Conservation (phyloP, 345 rosid genomes). For the Salix suchowensis region DNA sequence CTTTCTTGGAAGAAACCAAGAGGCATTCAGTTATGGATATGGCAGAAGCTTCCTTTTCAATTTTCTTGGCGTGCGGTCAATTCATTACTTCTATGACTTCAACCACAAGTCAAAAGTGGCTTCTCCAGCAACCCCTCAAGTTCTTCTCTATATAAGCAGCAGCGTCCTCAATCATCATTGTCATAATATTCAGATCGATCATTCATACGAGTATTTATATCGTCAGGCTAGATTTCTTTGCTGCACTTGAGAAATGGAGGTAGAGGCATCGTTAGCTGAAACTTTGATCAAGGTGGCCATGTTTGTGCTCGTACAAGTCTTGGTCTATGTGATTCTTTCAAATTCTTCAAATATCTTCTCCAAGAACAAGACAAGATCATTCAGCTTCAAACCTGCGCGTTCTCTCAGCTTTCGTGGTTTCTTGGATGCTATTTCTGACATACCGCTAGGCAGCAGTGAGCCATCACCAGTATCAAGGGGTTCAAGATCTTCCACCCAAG, state of each 20-base stretch:
- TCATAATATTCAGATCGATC: not conserved
- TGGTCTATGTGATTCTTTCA: constrained; percentile 48
- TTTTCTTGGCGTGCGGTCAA: not conserved
- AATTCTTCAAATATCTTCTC: constrained; percentile 48
- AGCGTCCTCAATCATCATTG: not conserved
- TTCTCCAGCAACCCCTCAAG: not conserved
- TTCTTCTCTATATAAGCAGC: not conserved
- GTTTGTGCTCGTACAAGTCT: constrained; percentile 44
- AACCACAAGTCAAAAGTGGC: not conserved
- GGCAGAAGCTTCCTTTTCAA: not conserved
- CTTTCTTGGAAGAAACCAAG: not conserved
- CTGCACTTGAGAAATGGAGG: not conserved
- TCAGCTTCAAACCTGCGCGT: constrained; percentile 46
- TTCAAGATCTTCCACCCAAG: constrained; percentile 4
- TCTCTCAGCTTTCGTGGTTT: constrained; percentile 46
- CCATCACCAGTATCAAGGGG: constrained; percentile 15
- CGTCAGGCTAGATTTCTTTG: not conserved
- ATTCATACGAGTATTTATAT: not conserved
- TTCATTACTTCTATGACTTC: not conserved
- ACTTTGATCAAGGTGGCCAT: constrained; percentile 29
- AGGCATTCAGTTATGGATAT: not conserved
- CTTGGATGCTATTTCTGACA: constrained; percentile 39
- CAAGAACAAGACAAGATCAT: constrained; percentile 31
- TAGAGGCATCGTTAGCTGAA: constrained; percentile 18
- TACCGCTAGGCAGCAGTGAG: constrained; percentile 39